Evolutionary conservation across 257 asterid genomes (phyloP), one percentile per base, ranked within the genome.

Genomic region (Salvia rosmarinus): DNA sequence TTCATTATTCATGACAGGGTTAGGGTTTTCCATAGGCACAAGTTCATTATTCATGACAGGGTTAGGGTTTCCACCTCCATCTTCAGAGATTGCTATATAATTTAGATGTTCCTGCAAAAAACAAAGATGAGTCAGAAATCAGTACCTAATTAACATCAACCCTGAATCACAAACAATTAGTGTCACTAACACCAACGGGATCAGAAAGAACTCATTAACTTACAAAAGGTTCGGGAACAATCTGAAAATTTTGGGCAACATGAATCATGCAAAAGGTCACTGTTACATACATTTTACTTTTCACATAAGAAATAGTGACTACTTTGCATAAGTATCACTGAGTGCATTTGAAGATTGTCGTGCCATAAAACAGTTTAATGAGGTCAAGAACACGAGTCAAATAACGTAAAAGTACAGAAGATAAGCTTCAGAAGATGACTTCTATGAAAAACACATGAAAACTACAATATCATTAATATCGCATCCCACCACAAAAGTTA

Each of bases 1-100:
- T 25, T 25, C 30, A 25, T 25, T 25, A 25, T 25, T 25, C 30
- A 25, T 25, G 30, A 25, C 30, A 25, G 30, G 30, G 30, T 25
- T 25, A 25, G 83, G 28, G 87, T 78, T 2, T 77, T 89, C 96
- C 54, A 81, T 72, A 4, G 84, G 82, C 21, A 84, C 88, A 17
- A 88, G 86, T 81, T 87, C 88, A 14, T 76, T 81, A 42, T 81
- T 81, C 79, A 79, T 73, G 39, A 76, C 52, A 9, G 64, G 72
- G 3, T 76, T 49, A 25, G 78, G 76, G 54, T 44, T 78, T 86
- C 91, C 68, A 74, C 73, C 82, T 81, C 87, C 83, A 82, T 85
- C 79, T 64, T 12, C 40, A 34, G 64, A 47, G 62, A 65, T 17
- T 32, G 46, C 51, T 54, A 51, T 64, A 72, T 16, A 21, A 28